phyloP scores from a whole-genome alignment of 1,139 yeast species.

The Blastobotrys malaysiensis region DNA sequence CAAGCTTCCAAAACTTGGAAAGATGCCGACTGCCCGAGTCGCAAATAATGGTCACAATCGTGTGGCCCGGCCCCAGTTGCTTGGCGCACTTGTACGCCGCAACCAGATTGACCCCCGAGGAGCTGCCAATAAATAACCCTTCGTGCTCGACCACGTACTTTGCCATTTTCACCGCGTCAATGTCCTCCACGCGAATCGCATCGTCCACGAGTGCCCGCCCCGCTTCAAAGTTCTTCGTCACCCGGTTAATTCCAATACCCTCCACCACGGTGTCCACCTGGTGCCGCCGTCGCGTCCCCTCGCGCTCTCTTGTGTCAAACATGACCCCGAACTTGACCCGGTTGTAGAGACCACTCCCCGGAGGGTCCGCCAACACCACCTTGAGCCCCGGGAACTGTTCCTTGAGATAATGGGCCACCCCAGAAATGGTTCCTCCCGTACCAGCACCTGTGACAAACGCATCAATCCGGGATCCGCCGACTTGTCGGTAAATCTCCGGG shows the following conservation, averaged over 20 bases:
- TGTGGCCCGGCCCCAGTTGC: conserved; percentile 54
- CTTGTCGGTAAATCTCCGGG: conserved; percentile 78
- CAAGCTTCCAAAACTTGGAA: conserved; percentile 82
- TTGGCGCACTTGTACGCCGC: conserved; percentile 74
- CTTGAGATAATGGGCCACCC: conserved; percentile 72
- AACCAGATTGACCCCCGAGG: conserved; percentile 88
- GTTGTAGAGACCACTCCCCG: conserved; percentile 87
- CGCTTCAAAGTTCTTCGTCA: conserved; percentile 71
- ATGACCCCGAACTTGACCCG: conserved; percentile 84
- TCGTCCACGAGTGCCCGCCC: conserved; percentile 63
- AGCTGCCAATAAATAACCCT: conserved; percentile 87
- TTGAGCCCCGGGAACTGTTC: conserved; percentile 38
- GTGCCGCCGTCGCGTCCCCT: conserved; percentile 90
- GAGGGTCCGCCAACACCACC: conserved; percentile 82
- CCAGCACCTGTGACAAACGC: conserved; percentile 77
- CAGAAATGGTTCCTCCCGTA: conserved; percentile 79
- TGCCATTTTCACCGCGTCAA: conserved; percentile 84
- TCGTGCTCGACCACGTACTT: conserved; percentile 72
- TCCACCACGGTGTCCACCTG: conserved; percentile 94
- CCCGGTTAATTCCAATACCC: conserved; percentile 85
- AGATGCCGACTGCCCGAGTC: conserved; percentile 88
- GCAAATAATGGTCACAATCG: conserved; percentile 82
- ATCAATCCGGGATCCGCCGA: conserved; percentile 55
- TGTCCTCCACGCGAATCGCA: conserved; percentile 72
- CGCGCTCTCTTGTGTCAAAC: conserved; percentile 84